These are phyloP conservation scores for Porphyrellus cyaneotinctus DNA, from an alignment of 768 basidiomycete genomes.

Conservation along the genomic window DNA sequence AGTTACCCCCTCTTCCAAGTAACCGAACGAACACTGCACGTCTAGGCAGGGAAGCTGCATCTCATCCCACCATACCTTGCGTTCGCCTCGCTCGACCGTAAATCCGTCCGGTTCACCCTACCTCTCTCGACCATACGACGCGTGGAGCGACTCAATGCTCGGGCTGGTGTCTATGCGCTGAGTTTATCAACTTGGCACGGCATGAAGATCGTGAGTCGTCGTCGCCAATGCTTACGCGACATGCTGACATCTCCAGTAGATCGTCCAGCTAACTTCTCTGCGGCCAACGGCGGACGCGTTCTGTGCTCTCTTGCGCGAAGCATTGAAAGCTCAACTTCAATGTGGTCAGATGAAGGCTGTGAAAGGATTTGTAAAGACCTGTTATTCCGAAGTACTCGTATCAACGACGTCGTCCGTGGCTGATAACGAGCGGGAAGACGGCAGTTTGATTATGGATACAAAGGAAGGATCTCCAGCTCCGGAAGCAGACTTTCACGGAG, in stretches of 20 bases:
- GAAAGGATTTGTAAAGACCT: slow-evolving; percentile 85
- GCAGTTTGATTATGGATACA: slow-evolving; percentile 53
- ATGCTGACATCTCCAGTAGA: slow-evolving; percentile 37
- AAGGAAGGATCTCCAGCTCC: slow-evolving; percentile 43
- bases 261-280: slow-evolving; percentile 90
- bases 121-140: slow-evolving; percentile 90
- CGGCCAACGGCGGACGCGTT: slow-evolving; percentile 92
- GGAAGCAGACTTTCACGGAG: slow-evolving; percentile 66
- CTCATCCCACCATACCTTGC: slow-evolving; percentile 87
- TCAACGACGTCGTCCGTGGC: slow-evolving; percentile 51
- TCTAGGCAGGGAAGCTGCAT: slow-evolving; percentile 84
- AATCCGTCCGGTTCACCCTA: slow-evolving; percentile 86
- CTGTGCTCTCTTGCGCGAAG: slow-evolving; percentile 83
- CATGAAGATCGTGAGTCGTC: slow-evolving; percentile 70
- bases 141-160: slow-evolving; percentile 90
- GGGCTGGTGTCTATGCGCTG: slow-evolving; percentile 94
- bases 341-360: slow-evolving; percentile 91
- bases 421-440: slow-evolving; percentile 68
- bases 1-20: background rate
- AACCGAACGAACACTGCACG: background rate
- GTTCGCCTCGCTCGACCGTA: slow-evolving; percentile 87
- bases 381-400: slow-evolving; percentile 90
- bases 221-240: background rate
- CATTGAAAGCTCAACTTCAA: slow-evolving; percentile 84
- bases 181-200: slow-evolving; percentile 93